Base-by-base conservation (phyloP, 305 asterid genomes). In the Vinca major region DNA sequence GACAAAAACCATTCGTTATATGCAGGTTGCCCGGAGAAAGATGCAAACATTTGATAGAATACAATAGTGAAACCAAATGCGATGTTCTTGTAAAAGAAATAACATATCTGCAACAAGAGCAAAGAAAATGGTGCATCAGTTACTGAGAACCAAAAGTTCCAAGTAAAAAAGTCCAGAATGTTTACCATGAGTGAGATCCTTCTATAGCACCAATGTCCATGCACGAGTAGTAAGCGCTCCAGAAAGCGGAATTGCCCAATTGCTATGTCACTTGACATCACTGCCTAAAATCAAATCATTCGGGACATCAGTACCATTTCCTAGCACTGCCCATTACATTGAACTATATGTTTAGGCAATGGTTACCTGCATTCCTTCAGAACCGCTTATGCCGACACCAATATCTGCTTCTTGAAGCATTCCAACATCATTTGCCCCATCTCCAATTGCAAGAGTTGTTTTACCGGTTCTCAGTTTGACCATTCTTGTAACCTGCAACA, bases 191-290 rank as follows among this genome's bases (percentile, higher is more conserved):
- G 11, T 20, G 77, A 67, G 53, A 73, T 37, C 71, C 77, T 69
- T 62, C 77, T 73, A 62, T 81, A 78, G 69, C 80, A 78, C 83
- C 83, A 81, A 69, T 81, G 83, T 36, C 85, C 85, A 33, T 81
- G 85, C 57, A 81, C 85, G 57, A 81, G 68, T 63, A 81, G 71
- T 49, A 81, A 71, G 49, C 85, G 75, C 54, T 81, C 81, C 48
- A 81, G 76, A 67, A 78, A 81, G 7, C 78, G 75, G 68, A 81
- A 81, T 74, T 81, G 85, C 13, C 81, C 83, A 60, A 81, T 79
- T 58, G 83, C 79, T 71, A 78, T 70, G 56, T 79, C 85, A 60
- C 80, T 75, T 5, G 83, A 73, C 85, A 81, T 81, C 55, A 79
- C 83, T 11, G 83, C 85, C 77, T 73, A 39, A 61, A 58, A 53